phyloP scores from a whole-genome alignment of 2,329 filamentous ascomycete genomes.

The Blastomyces emzantsi region DNA sequence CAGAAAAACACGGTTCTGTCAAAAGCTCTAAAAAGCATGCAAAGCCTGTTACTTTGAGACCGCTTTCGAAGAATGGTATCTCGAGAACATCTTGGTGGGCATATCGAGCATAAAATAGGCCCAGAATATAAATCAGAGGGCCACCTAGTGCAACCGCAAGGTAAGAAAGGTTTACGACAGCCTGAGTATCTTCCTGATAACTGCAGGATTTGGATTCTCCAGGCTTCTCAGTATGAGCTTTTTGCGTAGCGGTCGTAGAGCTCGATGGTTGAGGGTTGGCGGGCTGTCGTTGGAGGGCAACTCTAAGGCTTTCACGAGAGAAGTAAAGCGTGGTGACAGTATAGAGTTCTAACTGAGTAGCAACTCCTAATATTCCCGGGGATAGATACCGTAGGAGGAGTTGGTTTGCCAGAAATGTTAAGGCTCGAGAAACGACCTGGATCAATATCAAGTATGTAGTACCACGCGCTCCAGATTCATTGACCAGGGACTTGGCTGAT shows the following conservation, averaged over 20 bases:
- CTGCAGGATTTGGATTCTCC: slow-evolving; percentile 20
- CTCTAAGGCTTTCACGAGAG: slow-evolving; percentile 77
- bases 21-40: slow-evolving; percentile 64
- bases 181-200: slow-evolving; percentile 46
- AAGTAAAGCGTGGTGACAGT: slow-evolving; percentile 93
- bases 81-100: slow-evolving; percentile 41
- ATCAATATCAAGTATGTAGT: slow-evolving; percentile 80
- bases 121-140: slow-evolving; percentile 55
- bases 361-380: slow-evolving; percentile 71
- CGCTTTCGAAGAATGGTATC: slow-evolving; percentile 56
- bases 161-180: slow-evolving; percentile 81
- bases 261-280: slow-evolving; percentile 13
- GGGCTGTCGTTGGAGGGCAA: slow-evolving; percentile 76
- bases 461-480: slow-evolving; percentile 47
- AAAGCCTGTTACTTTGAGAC: slow-evolving; percentile 46
- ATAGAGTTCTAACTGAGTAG: slow-evolving; percentile 86
- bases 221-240: slow-evolving; percentile 16
- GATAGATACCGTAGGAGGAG: slow-evolving; percentile 80
- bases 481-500: background rate
- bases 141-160: slow-evolving; percentile 62
- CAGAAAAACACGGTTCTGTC: slow-evolving; percentile 80
- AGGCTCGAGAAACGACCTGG: slow-evolving; percentile 74
- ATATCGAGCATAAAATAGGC: slow-evolving; percentile 56
- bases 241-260: slow-evolving; percentile 10
- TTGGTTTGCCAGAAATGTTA: slow-evolving; percentile 91